phyloP scores from a whole-genome alignment of 352 stramenopile species.

The Phytophthora pini region DNA sequence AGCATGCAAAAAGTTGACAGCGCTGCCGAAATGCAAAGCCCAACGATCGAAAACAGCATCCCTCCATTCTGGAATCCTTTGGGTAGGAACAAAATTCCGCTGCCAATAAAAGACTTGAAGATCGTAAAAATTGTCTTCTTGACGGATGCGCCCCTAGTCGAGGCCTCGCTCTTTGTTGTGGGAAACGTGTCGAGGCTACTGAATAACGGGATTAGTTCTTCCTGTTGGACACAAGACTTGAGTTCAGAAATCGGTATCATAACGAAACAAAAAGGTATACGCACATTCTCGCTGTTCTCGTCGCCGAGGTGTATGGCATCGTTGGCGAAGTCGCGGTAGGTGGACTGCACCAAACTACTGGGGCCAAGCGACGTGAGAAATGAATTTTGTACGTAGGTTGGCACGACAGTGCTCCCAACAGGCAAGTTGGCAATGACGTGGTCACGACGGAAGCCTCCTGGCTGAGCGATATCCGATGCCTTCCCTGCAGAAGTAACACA shows the following conservation, averaged over 20 bases:
- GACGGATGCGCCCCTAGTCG: constrained; percentile 34
- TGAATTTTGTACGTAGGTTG: constrained; percentile 40
- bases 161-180: constrained; percentile 18
- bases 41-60: constrained; percentile 66
- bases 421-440: constrained; percentile 47
- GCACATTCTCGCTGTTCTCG: constrained; percentile 44
- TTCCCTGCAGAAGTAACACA: constrained; percentile 30
- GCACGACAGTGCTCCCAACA: constrained; percentile 15
- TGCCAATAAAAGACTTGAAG: constrained; percentile 74
- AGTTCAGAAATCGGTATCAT: background rate
- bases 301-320: constrained; percentile 49
- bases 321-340: constrained; percentile 51
- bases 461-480: constrained; percentile 51
- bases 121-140: constrained; percentile 69
- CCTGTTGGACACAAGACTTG: constrained; percentile 1
- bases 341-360: constrained; percentile 42
- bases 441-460: constrained; percentile 55
- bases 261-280: constrained; percentile 3
- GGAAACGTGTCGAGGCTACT: constrained; percentile 13
- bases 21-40: constrained; percentile 51
- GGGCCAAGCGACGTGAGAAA: constrained; percentile 47
- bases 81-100: constrained; percentile 65
- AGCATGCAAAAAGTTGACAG: constrained; percentile 71
- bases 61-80: constrained; percentile 70
- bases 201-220: constrained; percentile 31